phyloP scores from a whole-genome alignment of 106 monocot species.

The Narthecium ossifragum region DNA sequence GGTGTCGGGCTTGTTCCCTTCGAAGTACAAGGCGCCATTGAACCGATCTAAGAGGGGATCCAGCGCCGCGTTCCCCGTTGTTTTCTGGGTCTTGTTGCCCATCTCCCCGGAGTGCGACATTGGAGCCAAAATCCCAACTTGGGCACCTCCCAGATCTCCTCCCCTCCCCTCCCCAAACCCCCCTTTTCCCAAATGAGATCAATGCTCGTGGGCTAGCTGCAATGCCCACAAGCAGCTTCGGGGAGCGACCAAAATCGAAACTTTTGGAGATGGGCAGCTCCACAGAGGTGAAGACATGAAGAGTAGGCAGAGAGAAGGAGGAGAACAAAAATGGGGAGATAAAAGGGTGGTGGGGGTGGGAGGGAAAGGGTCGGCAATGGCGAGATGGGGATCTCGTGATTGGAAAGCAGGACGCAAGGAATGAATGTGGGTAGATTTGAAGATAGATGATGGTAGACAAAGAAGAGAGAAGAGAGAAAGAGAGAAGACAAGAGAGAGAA shows the following conservation, averaged over 20 bases:
- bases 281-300: neutral
- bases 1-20: constrained; percentile 61
- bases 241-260: neutral
- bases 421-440: constrained; percentile 36
- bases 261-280: constrained; percentile 1
- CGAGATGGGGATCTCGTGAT: constrained; percentile 46
- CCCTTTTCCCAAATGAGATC: neutral
- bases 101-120: constrained; percentile 18
- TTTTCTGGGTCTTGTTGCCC: neutral
- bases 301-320: neutral
- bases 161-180: neutral
- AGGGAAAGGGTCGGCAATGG: constrained; percentile 4
- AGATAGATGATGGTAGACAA: neutral
- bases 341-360: constrained; percentile 8
- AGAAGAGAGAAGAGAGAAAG: constrained; percentile 1
- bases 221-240: neutral
- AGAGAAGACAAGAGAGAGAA: neutral
- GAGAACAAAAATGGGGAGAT: neutral
- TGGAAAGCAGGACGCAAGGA: constrained; percentile 42
- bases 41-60: constrained; percentile 22
- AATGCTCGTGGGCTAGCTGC: constrained; percentile 13
- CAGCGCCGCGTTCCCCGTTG: constrained; percentile 1
- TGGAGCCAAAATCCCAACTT: neutral
- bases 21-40: constrained; percentile 21
- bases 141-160: neutral